phyloP scores from a whole-genome alignment of 495 filamentous ascomycete species.

The Immersiella caudata region DNA sequence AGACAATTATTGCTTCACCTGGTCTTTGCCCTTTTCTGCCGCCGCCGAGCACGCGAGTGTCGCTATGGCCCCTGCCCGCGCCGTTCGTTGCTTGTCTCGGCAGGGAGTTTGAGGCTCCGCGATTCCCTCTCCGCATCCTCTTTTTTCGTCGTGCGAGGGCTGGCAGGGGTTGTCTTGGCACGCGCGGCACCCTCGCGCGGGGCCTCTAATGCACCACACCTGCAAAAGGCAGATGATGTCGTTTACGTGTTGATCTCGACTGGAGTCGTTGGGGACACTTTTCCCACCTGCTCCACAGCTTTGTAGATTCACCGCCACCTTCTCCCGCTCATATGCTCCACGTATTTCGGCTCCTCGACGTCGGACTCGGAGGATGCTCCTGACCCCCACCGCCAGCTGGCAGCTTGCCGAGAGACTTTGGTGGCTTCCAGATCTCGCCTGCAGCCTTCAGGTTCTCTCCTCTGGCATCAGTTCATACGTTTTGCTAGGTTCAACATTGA shows the following conservation, averaged over 20 bases:
- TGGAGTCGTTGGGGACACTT: constrained; percentile 10
- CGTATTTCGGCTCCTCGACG: neutral
- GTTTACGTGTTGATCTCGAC: constrained; percentile 30
- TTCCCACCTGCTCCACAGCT: constrained; percentile 18
- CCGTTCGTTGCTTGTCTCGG: constrained; percentile 17
- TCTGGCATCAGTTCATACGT: too few species aligned
- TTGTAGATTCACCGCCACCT: constrained; percentile 7
- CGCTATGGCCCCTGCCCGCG: neutral
- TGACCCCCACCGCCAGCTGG: neutral
- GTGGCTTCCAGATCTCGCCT: too few species aligned
- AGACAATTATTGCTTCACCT: constrained; percentile 26
- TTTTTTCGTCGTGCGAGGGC: neutral
- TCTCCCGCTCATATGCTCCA: neutral
- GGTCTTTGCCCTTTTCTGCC: neutral
- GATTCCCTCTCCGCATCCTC: constrained; percentile 16
- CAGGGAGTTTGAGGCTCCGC: constrained; percentile 32
- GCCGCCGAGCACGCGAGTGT: neutral
- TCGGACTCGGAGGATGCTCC: neutral
- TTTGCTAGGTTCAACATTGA: neutral
- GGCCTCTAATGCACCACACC: neutral
- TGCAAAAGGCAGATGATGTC: constrained; percentile 16
- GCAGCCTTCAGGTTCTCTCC: too few species aligned
- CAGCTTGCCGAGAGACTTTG: neutral
- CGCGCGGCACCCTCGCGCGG: neutral
- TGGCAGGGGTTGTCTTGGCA: constrained; percentile 17